Evolutionary conservation across 2,329 filamentous ascomycete genomes (phyloP).

Genomic region (Calonectria honghensis): DNA sequence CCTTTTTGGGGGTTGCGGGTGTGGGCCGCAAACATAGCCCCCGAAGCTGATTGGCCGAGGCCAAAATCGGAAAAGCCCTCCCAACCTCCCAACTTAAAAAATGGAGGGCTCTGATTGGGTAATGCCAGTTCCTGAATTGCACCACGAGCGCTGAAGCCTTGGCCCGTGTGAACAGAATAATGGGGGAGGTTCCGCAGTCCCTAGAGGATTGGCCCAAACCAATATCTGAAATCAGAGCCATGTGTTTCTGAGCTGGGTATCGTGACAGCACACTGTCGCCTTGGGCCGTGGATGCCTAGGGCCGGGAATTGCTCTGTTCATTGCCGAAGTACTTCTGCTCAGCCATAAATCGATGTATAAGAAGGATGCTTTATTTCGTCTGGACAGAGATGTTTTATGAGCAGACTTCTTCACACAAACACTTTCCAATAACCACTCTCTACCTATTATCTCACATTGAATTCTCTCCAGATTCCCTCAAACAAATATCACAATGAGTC

Average conservation of each 20-base stretch:
- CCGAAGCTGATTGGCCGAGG: not conserved
- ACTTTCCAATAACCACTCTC: not conserved
- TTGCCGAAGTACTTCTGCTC: not conserved
- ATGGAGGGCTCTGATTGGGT: not conserved
- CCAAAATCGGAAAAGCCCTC: not conserved
- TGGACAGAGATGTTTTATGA: not conserved
- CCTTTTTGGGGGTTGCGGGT: not conserved
- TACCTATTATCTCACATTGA: not conserved
- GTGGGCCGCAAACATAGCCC: not conserved
- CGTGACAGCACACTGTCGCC: not conserved
- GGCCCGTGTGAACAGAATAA: not conserved
- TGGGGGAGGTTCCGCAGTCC: not conserved
- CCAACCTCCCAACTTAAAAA: not conserved
- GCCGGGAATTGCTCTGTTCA: not conserved
- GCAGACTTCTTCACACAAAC: not conserved
- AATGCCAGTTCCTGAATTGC: not conserved
- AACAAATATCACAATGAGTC: not conserved
- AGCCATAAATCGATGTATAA: not conserved
- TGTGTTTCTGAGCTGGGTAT: not conserved
- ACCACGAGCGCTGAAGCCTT: not conserved
- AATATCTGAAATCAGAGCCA: not conserved
- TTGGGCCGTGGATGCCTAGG: not conserved
- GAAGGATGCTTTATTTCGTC: not conserved
- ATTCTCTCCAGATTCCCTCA: not conserved
- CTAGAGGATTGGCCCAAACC: not conserved